Base-by-base conservation (phyloP, 805 yeast species). In the Saccharomycopsis microspora region DNA sequence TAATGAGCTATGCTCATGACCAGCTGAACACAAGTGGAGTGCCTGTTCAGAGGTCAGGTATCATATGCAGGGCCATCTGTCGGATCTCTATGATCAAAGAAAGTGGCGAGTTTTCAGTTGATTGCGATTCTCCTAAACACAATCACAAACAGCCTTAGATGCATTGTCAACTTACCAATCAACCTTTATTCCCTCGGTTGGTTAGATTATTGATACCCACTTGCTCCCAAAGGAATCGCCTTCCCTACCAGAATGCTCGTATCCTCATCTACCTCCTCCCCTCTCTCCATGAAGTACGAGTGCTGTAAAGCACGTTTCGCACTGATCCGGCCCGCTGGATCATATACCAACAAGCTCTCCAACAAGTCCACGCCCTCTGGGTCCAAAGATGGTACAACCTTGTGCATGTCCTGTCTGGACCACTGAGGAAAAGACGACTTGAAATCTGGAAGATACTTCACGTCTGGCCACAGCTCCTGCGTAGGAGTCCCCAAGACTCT, bases 381-480 rank as follows among this genome's bases (percentile, higher is more conserved):
- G 63, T 89, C 96, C 51, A 93, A 71, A 8, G 78, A 75, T 1
- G 96, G 93, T 46, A 66, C 53, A 4, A 64, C 49, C 31, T 55
- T 55, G 28, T 65, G 68, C 58, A 93, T 65, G 57, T 78, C 76
- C 64, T 80, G 85, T 58, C 81, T 79, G 41, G 73, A 64, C 95
- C 96, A 87, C 62, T 85, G 86, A 30, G 96, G 96, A 73, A 89
- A 87, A 19, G 95, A 84, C 42, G 90, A 79, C 65, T 88, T 88
- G 69, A 82, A 93, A 66, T 93, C 97, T 11, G 97, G 96, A 62
- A 93, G 71, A 52, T 83, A 77, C 40, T 82, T 76, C 42, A 93
- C 95, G 55, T 89, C 96, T 5, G 97, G 97, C 98, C 98, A 93
- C 19, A 76, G 71, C 45, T 85, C 85, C 63, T 87, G 96, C 53